These are phyloP conservation scores for Pichia sp. DNA, from an alignment of 1,139 yeast genomes.

Conservation along the genomic window DNA sequence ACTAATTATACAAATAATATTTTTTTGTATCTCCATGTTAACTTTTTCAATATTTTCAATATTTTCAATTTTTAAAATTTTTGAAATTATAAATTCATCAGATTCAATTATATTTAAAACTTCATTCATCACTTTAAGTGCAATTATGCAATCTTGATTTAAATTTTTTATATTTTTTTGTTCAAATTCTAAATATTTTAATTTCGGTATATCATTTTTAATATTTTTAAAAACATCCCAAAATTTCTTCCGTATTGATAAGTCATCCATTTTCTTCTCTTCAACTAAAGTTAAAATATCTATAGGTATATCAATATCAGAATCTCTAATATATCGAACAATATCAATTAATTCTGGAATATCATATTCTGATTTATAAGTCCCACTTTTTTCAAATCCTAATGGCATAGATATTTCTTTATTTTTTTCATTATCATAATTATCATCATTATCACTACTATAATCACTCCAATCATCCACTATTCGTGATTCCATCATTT, in stretches of 20 bases:
- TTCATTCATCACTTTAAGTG: not conserved
- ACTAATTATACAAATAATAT: not conserved
- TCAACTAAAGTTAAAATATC: slow-evolving; percentile 26
- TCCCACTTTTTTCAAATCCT: slow-evolving; percentile 16
- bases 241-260: slow-evolving; percentile 21
- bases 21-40: not conserved
- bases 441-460: slow-evolving; percentile 17
- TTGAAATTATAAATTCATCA: not conserved
- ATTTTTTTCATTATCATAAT: slow-evolving; percentile 18
- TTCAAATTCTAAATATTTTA: slow-evolving; percentile 17
- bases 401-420: not conserved
- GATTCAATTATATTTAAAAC: not conserved
- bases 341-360: slow-evolving; percentile 32
- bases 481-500: slow-evolving; percentile 13
- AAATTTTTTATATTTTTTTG: slow-evolving; percentile 10
- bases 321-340: slow-evolving; percentile 33
- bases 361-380: slow-evolving; percentile 12
- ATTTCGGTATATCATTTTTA: slow-evolving; percentile 14
- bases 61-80: not conserved
- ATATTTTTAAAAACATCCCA: slow-evolving; percentile 21
- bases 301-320: slow-evolving; percentile 34
- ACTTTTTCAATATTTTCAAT: not conserved
- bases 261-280: slow-evolving; percentile 1
- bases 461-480: slow-evolving; percentile 12
- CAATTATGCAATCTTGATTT: slow-evolving; percentile 5